Evolutionary conservation across 2,329 filamentous ascomycete species (phyloP), one percentile per base, ranked within the genome.

Genomic region (Pseudogymnoascus sp.): DNA sequence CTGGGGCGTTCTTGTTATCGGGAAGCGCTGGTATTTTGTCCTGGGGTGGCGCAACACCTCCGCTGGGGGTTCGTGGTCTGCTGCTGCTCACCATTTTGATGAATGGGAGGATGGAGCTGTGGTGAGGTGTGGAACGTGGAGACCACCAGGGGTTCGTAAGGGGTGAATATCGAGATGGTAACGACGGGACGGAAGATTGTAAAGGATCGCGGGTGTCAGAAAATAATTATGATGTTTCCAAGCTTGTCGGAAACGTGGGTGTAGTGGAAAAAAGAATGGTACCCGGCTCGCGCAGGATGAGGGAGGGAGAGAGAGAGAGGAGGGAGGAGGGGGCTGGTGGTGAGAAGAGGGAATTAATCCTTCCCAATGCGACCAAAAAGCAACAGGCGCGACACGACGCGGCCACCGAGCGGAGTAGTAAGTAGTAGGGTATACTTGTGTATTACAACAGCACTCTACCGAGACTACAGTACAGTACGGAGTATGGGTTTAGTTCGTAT

Each of bases 51-150:
- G 60, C 65, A 41, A 63, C 57, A 57, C 64, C 63, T 25, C 67
- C 68, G 62, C 68, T 70, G 16, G 73, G 73, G 57, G 72, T 74
- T 66, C 72, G 70, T 43, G 74, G 73, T 66, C 72, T 66, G 62
- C 68, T 70, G 63, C 71, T 66, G 41, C 69, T 70, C 47, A 70
- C 68, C 69, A 71, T 70, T 39, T 54, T 54, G 47, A 54, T 34
- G 28, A 54, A 54, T 54, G 28, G 64, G 61, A 68, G 70, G 47
- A 70, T 69, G 58, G 66, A 67, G 41, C 57, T 47, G 58, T 60
- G 12, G 59, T 60, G 39, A 37, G 58, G 61, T 18, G 35, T 37
- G 41, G 18, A 9, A 12, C 47, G 47, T 32, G 25, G 47, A 54
- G 47, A 32, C 16, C 28, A 18, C 28, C 47, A 54, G 28, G n/a